phyloP scores from a whole-genome alignment of 192 early-diverging fungal species.

The Pilobolus umbonatus region DNA sequence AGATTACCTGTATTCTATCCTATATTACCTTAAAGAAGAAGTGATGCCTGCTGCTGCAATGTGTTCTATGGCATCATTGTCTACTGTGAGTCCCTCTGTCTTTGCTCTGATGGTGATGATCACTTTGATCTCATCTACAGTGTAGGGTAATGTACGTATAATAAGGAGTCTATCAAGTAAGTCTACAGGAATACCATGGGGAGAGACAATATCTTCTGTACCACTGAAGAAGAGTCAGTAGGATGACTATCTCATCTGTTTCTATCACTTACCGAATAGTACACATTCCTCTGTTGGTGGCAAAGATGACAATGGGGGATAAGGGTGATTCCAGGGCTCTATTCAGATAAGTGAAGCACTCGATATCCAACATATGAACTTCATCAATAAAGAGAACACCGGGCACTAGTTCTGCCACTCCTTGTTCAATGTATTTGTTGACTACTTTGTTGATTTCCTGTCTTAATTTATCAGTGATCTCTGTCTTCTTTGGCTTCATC shows the following conservation, averaged over 20 bases:
- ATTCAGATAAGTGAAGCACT: conserved; percentile 99
- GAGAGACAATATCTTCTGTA: conserved; percentile 70
- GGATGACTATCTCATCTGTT: not conserved
- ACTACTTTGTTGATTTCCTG: conserved; percentile 99
- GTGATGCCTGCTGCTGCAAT: conserved; percentile 83
- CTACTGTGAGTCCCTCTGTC: conserved; percentile 76
- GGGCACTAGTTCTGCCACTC: conserved; percentile 93
- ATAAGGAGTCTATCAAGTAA: conserved; percentile 94
- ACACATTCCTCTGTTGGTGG: conserved; percentile 71
- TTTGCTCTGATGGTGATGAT: conserved; percentile 94
- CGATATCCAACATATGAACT: conserved; percentile 99
- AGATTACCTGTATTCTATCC: not conserved
- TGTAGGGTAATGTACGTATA: conserved; percentile 92
- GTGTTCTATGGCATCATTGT: conserved; percentile 71
- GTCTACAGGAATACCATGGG: conserved; percentile 96
- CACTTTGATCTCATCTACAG: conserved; percentile 79
- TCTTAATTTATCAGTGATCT: conserved; percentile 97
- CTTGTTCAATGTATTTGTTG: conserved; percentile 98
- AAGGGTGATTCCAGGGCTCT: conserved; percentile 94
- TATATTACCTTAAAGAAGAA: conserved; percentile 74
- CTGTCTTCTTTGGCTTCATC: conserved; percentile 98
- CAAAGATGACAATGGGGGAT: conserved; percentile 96
- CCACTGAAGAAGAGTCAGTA: conserved; percentile 46
- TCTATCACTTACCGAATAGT: conserved; percentile 24
- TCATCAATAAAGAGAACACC: conserved; percentile 99